Percentiles rank a stretch among this genome's conserved stretches.
phyloP scores from a whole-genome alignment of 148 eudicot species.

The Nyssa sinensis region DNA sequence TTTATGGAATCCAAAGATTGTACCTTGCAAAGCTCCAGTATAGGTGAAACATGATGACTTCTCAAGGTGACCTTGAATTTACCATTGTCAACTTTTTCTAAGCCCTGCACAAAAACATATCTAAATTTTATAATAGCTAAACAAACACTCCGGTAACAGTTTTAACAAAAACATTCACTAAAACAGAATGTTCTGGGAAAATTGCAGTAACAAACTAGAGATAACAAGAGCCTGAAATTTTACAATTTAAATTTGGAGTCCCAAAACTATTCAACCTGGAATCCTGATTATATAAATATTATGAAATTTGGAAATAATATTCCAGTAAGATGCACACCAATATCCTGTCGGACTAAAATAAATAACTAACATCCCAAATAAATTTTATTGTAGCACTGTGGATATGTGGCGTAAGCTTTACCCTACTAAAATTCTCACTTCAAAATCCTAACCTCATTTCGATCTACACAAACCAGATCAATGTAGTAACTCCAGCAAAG shows the following conservation, averaged over 20 bases:
- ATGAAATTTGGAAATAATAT: background rate
- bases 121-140: background rate
- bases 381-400: background rate
- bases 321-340: background rate
- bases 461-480: background rate
- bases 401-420: background rate
- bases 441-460: background rate
- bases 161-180: background rate
- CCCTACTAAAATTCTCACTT: background rate
- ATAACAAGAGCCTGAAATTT: background rate
- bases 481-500: background rate
- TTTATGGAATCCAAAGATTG: background rate
- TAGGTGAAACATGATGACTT: constrained; percentile 77
- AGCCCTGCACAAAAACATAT: constrained; percentile 45
- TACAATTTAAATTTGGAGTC: background rate
- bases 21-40: constrained; percentile 90
- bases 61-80: constrained; percentile 62
- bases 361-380: background rate
- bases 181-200: background rate
- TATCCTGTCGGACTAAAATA: background rate
- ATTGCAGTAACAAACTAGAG: background rate
- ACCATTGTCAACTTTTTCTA: constrained; percentile 60
- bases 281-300: background rate
- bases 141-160: background rate
- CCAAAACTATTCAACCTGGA: background rate